Evolutionary conservation across 805 yeast genomes (phyloP).

Genomic region (Yamadazyma takamatsuzukensis): DNA sequence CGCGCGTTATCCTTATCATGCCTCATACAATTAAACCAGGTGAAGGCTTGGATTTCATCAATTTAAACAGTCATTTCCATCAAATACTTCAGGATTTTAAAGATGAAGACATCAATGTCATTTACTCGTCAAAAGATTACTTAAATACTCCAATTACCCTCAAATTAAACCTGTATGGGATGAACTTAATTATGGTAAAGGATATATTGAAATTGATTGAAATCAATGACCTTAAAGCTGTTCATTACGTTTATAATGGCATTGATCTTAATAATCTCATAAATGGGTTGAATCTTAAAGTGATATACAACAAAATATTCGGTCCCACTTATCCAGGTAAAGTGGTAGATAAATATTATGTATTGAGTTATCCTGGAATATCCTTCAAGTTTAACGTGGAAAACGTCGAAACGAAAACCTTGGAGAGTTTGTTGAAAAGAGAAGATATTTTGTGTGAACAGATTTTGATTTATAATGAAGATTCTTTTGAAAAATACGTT

Average conservation of each 20-base stretch:
- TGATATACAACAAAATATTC: conserved; percentile 51
- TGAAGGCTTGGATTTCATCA: conserved; percentile 28
- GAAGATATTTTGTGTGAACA: conserved; percentile 34
- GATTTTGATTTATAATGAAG: conserved; percentile 38
- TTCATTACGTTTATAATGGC: conserved; percentile 28
- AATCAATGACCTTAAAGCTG: conserved; percentile 17
- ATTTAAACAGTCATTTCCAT: conserved; percentile 28
- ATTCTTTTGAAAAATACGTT: conserved; percentile 28
- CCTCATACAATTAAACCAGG: conserved; percentile 28
- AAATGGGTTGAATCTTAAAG: conserved; percentile 25
- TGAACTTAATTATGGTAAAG: conserved; percentile 26
- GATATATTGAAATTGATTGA: conserved; percentile 28
- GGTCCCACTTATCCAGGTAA: conserved; percentile 64
- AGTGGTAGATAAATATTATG: conserved; percentile 27
- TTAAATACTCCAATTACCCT: conserved; percentile 26
- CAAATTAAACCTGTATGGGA: conserved; percentile 12
- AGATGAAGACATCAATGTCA: conserved; percentile 20
- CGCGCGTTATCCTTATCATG: too few relatives aligned
- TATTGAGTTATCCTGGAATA: conserved; percentile 55
- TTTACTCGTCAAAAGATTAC: conserved; percentile 25
- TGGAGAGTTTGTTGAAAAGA: conserved; percentile 27
- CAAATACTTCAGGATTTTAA: conserved; percentile 23
- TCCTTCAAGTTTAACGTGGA: conserved; percentile 42
- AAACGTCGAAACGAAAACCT: conserved; percentile 9
- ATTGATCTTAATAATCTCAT: conserved; percentile 25